phyloP scores from a whole-genome alignment of 2,329 filamentous ascomycete species.

The Sporothrix curviconia region DNA sequence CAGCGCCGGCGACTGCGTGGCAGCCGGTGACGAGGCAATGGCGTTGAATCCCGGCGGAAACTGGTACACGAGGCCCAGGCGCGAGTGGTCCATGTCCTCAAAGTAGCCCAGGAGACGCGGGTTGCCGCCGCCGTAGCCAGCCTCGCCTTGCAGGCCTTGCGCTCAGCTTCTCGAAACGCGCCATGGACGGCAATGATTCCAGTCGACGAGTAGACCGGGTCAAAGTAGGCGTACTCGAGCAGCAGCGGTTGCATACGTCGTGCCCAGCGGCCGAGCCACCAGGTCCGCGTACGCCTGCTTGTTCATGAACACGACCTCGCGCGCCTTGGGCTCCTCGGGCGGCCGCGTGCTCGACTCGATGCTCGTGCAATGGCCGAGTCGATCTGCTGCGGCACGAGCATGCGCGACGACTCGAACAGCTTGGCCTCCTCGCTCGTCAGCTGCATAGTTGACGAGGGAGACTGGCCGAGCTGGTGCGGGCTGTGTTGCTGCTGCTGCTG shows the following conservation, averaged over 20 bases:
- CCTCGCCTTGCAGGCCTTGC: constrained; percentile 50
- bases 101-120: constrained; percentile 63
- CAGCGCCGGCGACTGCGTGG: constrained; percentile 38
- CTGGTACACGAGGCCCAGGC: constrained; percentile 69
- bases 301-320: constrained; percentile 47
- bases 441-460: constrained; percentile 25
- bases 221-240: constrained; percentile 63
- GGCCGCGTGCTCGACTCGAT: constrained; percentile 30
- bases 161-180: constrained; percentile 57
- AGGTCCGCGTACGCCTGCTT: constrained; percentile 47
- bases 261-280: constrained; percentile 33
- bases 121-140: constrained; percentile 44
- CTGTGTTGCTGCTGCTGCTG: no score
- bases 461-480: constrained; percentile 12
- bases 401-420: constrained; percentile 52
- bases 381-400: constrained; percentile 56
- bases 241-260: constrained; percentile 52
- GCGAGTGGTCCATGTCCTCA: constrained; percentile 62
- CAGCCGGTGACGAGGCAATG: constrained; percentile 28
- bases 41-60: constrained; percentile 60
- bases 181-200: constrained; percentile 59
- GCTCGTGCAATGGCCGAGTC: constrained; percentile 46
- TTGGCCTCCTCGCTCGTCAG: constrained; percentile 33
- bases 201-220: constrained; percentile 54
- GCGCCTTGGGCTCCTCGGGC: constrained; percentile 32